These are phyloP conservation scores for Omphalea diandra DNA, from an alignment of 441 rosid genomes.

Conservation along the genomic window DNA sequence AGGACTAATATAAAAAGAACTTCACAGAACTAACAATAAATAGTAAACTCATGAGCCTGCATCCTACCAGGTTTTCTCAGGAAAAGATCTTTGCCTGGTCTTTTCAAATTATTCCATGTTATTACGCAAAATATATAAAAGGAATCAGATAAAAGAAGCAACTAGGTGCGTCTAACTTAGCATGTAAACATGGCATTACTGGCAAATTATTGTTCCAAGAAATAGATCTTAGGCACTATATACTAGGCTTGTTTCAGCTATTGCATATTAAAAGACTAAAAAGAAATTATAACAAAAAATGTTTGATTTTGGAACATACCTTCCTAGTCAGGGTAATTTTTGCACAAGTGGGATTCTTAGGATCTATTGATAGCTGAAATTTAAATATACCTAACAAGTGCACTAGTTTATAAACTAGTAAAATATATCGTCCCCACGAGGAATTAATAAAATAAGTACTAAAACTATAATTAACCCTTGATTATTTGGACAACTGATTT, in stretches of 20 bases:
- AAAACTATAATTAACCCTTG: no score
- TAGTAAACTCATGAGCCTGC: not conserved
- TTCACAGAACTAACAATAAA: not conserved
- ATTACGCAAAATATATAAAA: not conserved
- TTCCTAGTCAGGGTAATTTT: slow-evolving; percentile 88
- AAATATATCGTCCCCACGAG: no score
- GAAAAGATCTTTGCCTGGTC: not conserved
- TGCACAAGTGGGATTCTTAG: slow-evolving; percentile 82
- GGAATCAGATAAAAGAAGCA: not conserved
- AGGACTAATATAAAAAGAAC: not conserved
- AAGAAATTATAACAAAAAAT: not conserved
- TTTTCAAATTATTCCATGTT: not conserved
- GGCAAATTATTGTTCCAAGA: not conserved
- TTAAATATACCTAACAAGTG: no score
- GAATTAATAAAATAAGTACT: no score
- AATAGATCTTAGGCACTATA: not conserved
- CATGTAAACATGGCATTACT: not conserved
- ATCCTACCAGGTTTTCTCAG: not conserved
- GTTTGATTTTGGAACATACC: slow-evolving; percentile 35
- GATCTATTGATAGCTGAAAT: no score
- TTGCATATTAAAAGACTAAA: not conserved
- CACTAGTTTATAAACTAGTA: no score
- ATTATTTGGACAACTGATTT: no score
- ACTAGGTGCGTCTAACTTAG: not conserved
- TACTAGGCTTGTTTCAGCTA: not conserved